phyloP scores from a whole-genome alignment of 345 rosid genomes.

The Lenwebbia sp. region DNA sequence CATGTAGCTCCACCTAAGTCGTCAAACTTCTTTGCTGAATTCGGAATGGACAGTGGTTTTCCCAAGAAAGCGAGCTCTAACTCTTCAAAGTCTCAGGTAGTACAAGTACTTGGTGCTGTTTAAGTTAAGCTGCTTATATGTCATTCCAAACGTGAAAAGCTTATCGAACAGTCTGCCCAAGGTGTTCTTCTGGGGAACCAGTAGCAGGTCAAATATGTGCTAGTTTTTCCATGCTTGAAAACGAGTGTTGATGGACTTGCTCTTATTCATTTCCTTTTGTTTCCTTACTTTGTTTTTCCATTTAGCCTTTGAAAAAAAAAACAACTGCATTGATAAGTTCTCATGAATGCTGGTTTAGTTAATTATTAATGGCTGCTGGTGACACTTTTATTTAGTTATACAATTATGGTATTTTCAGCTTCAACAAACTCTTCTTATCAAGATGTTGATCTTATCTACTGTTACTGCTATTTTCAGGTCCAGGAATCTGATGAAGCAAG shows the following conservation, averaged over 20 bases:
- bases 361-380: background rate
- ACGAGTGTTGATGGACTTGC: background rate
- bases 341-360: background rate
- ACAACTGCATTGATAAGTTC: background rate
- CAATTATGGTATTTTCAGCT: background rate
- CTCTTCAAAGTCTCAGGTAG: slow-evolving; percentile 69
- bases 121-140: background rate
- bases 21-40: slow-evolving; percentile 80
- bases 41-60: slow-evolving; percentile 73
- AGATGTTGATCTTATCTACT: background rate
- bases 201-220: background rate
- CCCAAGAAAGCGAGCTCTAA: slow-evolving; percentile 48
- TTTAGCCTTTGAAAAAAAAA: background rate
- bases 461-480: slow-evolving; percentile 28
- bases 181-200: background rate
- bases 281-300: background rate
- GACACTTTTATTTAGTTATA: too few species aligned
- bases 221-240: background rate
- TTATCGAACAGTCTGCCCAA: background rate
- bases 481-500: slow-evolving; percentile 95
- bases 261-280: background rate
- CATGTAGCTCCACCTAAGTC: slow-evolving; percentile 96
- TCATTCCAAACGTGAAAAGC: background rate
- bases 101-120: background rate
- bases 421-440: background rate